phyloP scores from a whole-genome alignment of 805 yeast species.

The Lachancea kluyveri region DNA sequence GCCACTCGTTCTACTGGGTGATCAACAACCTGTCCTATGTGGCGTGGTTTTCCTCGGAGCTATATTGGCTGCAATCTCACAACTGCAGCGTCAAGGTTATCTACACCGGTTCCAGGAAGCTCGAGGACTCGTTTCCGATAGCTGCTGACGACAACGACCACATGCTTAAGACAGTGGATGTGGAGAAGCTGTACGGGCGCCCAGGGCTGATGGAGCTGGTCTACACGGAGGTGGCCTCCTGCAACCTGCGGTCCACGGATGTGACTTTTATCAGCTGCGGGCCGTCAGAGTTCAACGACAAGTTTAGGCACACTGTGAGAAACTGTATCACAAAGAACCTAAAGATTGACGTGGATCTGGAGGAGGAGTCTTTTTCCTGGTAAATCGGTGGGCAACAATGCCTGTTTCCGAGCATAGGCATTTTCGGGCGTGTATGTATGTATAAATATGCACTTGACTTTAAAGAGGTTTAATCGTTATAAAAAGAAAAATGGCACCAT shows the following conservation, averaged over 20 bases:
- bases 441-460: no score
- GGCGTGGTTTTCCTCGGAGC: slow-evolving; percentile 41
- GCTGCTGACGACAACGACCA: no score
- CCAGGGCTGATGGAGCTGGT: slow-evolving; percentile 42
- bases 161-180: slow-evolving; percentile 1
- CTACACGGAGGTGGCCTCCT: slow-evolving; percentile 27
- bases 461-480: no score
- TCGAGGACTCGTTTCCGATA: no score
- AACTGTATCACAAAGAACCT: slow-evolving; percentile 24
- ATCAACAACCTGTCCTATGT: slow-evolving; percentile 48
- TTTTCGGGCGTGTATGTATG: no score
- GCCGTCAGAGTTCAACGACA: slow-evolving; percentile 53
- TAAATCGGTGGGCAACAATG: no score
- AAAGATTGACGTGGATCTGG: slow-evolving; percentile 29
- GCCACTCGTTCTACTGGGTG: slow-evolving; percentile 55
- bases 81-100: slow-evolving; percentile 23
- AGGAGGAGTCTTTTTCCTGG: slow-evolving; percentile 33
- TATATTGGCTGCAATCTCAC: slow-evolving; percentile 28
- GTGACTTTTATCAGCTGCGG: slow-evolving; percentile 59
- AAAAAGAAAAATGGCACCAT: no score
- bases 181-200: slow-evolving; percentile 32
- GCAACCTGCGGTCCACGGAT: slow-evolving; percentile 34
- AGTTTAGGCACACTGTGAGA: slow-evolving; percentile 41
- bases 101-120: slow-evolving; percentile 6
- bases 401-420: no score